These are phyloP conservation scores for Persicaria maculosa DNA, from an alignment of 148 eudicot species.

Conservation along the genomic window DNA sequence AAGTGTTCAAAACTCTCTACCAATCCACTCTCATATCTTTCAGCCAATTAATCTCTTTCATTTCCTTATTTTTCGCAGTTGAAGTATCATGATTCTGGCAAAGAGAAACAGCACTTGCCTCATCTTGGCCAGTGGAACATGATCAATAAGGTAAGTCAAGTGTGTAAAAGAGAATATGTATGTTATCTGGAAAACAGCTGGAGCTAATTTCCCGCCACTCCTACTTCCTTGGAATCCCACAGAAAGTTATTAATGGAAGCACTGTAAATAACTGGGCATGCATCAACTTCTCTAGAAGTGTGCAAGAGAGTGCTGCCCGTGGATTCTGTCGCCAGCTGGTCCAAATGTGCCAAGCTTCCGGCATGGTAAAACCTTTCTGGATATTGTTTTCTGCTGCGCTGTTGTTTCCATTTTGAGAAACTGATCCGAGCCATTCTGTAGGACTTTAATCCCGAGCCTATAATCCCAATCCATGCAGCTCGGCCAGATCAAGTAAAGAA, in stretches of 20 bases:
- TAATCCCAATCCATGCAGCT: slow-evolving; percentile 53
- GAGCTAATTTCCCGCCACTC: neutral
- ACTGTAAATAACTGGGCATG: slow-evolving; percentile 61
- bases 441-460: slow-evolving; percentile 58
- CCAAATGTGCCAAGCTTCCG: slow-evolving; percentile 66
- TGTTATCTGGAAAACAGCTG: neutral
- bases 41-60: neutral
- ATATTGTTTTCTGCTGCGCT: neutral
- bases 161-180: neutral
- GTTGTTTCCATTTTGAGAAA: neutral
- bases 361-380: slow-evolving; percentile 38
- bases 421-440: slow-evolving; percentile 5
- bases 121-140: slow-evolving; percentile 80
- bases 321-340: slow-evolving; percentile 63
- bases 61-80: slow-evolving; percentile 28
- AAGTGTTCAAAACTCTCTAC: neutral
- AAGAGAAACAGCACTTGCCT: slow-evolving; percentile 56
- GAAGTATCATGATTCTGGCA: slow-evolving; percentile 56
- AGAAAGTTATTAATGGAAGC: slow-evolving; percentile 75
- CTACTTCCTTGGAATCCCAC: neutral
- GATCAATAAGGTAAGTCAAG: slow-evolving; percentile 50
- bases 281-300: slow-evolving; percentile 57
- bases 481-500: slow-evolving; percentile 75
- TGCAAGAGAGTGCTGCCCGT: slow-evolving; percentile 54
- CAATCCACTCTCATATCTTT: too few species aligned